Percentiles rank a stretch among this genome's conserved stretches.
phyloP scores from a whole-genome alignment of 2,329 filamentous ascomycete genomes.

The Colletotrichum sp. region DNA sequence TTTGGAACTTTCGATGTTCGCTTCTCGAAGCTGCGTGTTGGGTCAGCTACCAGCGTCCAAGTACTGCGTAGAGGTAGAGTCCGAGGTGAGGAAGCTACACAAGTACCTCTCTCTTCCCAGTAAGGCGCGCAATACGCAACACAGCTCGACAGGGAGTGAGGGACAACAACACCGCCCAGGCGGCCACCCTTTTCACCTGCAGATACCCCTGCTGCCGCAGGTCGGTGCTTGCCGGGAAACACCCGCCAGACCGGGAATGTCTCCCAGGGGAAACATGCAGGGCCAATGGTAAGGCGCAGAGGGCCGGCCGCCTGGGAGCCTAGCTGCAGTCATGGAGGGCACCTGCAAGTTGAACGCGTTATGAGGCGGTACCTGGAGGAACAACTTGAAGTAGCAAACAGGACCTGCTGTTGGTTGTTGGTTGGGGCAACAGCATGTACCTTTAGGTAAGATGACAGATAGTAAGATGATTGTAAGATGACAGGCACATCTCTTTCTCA shows the following conservation, averaged over 20 bases:
- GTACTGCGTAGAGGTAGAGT: not conserved
- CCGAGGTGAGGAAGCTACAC: not conserved
- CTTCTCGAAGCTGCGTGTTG: not conserved
- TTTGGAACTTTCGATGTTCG: not conserved
- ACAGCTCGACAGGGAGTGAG: not conserved
- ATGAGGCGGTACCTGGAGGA: not conserved
- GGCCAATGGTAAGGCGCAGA: slow-evolving; percentile 6
- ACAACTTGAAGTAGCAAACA: not conserved
- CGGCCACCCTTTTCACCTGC: slow-evolving; percentile 6
- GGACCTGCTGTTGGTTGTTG: not conserved
- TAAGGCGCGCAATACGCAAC: not conserved
- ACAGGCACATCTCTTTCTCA: not conserved
- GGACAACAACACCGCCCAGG: not conserved
- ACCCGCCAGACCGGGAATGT: slow-evolving; percentile 3
- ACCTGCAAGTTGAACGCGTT: not conserved
- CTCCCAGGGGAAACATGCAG: not conserved
- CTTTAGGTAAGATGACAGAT: not conserved
- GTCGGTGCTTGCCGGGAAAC: slow-evolving; percentile 12
- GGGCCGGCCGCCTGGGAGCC: not conserved
- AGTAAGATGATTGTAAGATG: not conserved
- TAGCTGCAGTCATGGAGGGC: not conserved
- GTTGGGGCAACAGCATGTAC: not conserved
- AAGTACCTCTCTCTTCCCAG: not conserved
- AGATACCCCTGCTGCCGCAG: slow-evolving; percentile 5
- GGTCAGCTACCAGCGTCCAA: not conserved